These are phyloP conservation scores for Serendipita indica DNA, from an alignment of 768 basidiomycete genomes.

Conservation along the genomic window DNA sequence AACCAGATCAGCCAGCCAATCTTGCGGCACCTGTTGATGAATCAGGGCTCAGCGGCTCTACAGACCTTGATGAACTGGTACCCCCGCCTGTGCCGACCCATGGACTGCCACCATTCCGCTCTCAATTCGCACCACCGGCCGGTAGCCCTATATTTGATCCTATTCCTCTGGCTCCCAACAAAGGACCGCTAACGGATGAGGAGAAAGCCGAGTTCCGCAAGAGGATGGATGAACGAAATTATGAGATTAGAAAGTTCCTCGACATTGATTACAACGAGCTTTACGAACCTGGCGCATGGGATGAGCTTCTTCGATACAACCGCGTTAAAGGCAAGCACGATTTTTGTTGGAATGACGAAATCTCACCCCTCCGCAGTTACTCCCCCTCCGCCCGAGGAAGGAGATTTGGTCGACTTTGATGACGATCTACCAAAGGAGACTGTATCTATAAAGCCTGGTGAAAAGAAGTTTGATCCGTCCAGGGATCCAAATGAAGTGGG, in stretches of 20 bases:
- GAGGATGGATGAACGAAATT: background rate
- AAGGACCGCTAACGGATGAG: background rate
- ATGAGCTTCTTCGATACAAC: background rate
- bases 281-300: background rate
- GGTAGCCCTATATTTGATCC: background rate
- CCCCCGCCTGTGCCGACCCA: background rate
- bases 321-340: background rate
- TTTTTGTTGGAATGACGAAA: background rate
- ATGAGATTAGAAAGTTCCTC: background rate
- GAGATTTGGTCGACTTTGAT: too few relatives aligned
- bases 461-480: background rate
- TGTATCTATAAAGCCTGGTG: too few relatives aligned
- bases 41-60: background rate
- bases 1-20: too few relatives aligned
- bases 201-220: background rate
- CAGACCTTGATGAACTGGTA: background rate
- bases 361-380: too few relatives aligned
- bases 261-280: background rate
- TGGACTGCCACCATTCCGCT: background rate
- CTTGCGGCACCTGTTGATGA: too few relatives aligned
- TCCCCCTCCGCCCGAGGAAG: too few relatives aligned
- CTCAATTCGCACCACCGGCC: background rate
- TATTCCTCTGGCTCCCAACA: too few relatives aligned
- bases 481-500: background rate
- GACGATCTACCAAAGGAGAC: too few relatives aligned